Evolutionary conservation across 2,329 filamentous ascomycete genomes (phyloP).

Genomic region (Mollisia scopiformis): DNA sequence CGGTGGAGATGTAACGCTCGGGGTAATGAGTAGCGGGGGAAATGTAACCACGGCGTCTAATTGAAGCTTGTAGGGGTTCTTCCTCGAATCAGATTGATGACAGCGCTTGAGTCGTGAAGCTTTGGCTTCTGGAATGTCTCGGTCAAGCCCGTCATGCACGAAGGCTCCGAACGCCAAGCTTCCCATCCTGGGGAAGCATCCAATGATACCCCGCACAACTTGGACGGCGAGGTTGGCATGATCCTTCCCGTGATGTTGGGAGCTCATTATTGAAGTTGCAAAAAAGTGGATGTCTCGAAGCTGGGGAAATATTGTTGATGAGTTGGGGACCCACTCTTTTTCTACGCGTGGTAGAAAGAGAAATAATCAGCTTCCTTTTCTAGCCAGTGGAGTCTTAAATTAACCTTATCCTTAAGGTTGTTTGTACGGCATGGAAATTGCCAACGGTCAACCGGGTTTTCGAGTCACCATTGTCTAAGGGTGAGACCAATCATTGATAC

Average conservation of each 20-base stretch:
- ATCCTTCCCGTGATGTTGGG: neutral
- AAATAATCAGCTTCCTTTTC: neutral
- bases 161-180: neutral
- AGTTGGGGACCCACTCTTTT: neutral
- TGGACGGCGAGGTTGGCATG: neutral
- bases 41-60: slow-evolving; percentile 1
- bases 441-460: no score
- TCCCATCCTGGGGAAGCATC: neutral
- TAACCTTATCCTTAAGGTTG: slow-evolving; percentile 1
- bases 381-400: neutral
- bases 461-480: no score
- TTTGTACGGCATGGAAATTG: neutral
- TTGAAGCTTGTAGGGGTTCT: neutral
- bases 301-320: neutral
- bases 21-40: neutral
- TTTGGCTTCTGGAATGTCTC: neutral
- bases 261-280: no score
- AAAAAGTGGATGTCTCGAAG: neutral
- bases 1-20: neutral
- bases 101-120: neutral
- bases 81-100: neutral
- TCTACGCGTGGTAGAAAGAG: neutral
- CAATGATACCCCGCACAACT: neutral
- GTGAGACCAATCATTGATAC: no score
- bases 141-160: neutral